phyloP scores from a whole-genome alignment of 768 basidiomycete species.

The Pleurotus sapidus region DNA sequence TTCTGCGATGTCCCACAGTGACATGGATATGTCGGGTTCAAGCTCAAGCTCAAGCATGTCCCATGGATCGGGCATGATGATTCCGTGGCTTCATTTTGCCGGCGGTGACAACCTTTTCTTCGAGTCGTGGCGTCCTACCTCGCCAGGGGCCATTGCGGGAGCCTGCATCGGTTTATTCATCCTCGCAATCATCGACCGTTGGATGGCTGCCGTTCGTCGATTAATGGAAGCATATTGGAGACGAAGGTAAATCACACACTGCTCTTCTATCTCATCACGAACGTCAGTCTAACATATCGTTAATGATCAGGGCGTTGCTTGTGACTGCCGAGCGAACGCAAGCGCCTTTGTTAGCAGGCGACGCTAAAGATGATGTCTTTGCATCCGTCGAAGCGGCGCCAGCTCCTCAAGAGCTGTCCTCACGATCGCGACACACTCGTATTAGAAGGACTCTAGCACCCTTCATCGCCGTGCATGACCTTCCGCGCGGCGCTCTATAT shows the following conservation, averaged over 20 bases:
- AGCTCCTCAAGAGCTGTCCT: not conserved
- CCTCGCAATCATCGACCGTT: conserved; percentile 69
- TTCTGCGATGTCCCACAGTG: not conserved
- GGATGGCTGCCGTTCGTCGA: conserved; percentile 55
- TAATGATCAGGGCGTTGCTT: not conserved
- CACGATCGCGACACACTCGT: not conserved
- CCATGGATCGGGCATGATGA: conserved; percentile 42
- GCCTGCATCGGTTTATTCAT: conserved; percentile 71
- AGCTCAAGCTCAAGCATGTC: conserved; percentile 13
- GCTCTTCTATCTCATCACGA: not conserved
- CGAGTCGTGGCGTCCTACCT: conserved; percentile 62
- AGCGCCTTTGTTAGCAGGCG: not conserved
- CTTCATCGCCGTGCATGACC: conserved; percentile 66
- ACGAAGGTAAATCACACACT: conserved; percentile 39
- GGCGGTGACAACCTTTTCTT: conserved; percentile 67
- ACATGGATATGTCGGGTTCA: conserved; percentile 3
- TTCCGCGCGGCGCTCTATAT: conserved; percentile 66
- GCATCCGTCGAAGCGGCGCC: not conserved
- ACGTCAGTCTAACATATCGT: not conserved
- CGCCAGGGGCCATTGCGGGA: conserved; percentile 68
- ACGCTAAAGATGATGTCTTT: not conserved
- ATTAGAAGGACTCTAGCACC: conserved; percentile 46
- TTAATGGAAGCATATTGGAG: conserved; percentile 58
- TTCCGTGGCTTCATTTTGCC: conserved; percentile 68
- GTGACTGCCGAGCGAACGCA: not conserved